Conservation (phyloP, 495 filamentous ascomycete genomes). For the Rhizodiscina lignyota region DNA sequence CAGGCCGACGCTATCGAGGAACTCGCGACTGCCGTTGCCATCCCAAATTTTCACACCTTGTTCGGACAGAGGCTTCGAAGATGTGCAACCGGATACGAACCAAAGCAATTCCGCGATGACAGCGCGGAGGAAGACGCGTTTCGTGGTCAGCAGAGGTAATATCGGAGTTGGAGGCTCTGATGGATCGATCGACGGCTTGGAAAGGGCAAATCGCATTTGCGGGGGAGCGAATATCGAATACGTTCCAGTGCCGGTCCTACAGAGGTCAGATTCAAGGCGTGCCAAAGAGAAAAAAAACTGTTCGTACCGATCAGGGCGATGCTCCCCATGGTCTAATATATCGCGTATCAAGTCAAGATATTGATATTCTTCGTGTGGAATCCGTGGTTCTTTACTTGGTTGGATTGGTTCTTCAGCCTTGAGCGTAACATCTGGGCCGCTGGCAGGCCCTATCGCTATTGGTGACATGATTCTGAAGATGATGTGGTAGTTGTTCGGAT, state of each 20-base stretch:
- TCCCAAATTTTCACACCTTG: slow-evolving; percentile 95
- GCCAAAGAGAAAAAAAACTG: not conserved
- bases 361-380: slow-evolving; percentile 23
- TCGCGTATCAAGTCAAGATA: slow-evolving; percentile 38
- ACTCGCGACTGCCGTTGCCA: slow-evolving; percentile 80
- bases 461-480: no score
- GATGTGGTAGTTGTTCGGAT: no score
- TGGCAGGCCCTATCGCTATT: no score
- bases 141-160: slow-evolving; percentile 87
- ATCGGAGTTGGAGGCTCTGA: slow-evolving; percentile 30
- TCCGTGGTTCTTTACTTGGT: no score
- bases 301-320: slow-evolving; percentile 56
- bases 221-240: slow-evolving; percentile 72
- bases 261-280: not conserved
- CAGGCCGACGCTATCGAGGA: slow-evolving; percentile 71
- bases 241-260: slow-evolving; percentile 83
- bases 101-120: slow-evolving; percentile 89
- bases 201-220: slow-evolving; percentile 73
- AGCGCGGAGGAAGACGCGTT: slow-evolving; percentile 86
- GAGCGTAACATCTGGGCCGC: no score
- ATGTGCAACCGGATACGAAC: slow-evolving; percentile 79
- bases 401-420: no score
- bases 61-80: slow-evolving; percentile 51
- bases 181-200: slow-evolving; percentile 28
- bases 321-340: slow-evolving; percentile 61